phyloP scores from a whole-genome alignment of 805 yeast species.

The Candida nanaspora region DNA sequence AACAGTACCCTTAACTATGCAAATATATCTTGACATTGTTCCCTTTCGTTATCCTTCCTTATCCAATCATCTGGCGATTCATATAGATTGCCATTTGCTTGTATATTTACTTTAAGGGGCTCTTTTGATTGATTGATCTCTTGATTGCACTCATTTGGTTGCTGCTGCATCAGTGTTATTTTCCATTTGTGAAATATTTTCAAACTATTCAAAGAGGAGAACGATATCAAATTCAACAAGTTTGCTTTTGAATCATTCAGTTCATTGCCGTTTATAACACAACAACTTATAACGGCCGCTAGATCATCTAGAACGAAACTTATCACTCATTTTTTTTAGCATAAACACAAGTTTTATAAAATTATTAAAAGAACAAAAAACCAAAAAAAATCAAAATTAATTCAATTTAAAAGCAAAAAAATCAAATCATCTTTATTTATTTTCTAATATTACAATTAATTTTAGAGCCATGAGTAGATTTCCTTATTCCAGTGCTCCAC shows the following conservation, averaged over 20 bases:
- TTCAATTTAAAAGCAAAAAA: neutral
- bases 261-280: neutral
- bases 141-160: slow-evolving; percentile 15
- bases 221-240: neutral
- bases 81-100: slow-evolving; percentile 1
- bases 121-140: slow-evolving; percentile 5
- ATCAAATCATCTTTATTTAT: neutral
- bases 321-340: neutral
- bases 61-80: slow-evolving; percentile 1
- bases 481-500: slow-evolving; percentile 97
- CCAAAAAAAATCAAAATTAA: neutral
- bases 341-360: neutral
- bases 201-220: slow-evolving; percentile 1
- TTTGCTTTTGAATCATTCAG: neutral
- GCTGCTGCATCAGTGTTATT: slow-evolving; percentile 11
- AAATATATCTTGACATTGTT: no score
- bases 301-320: neutral
- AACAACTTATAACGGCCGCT: neutral
- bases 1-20: no score
- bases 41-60: slow-evolving; percentile 1
- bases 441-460: neutral
- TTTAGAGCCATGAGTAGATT: slow-evolving; percentile 34
- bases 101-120: neutral
- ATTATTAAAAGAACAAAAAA: slow-evolving; percentile 1
- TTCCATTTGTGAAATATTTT: slow-evolving; percentile 2